phyloP scores from a whole-genome alignment of 2,329 filamentous ascomycete genomes.

The Chaetomiaceae sp. region DNA sequence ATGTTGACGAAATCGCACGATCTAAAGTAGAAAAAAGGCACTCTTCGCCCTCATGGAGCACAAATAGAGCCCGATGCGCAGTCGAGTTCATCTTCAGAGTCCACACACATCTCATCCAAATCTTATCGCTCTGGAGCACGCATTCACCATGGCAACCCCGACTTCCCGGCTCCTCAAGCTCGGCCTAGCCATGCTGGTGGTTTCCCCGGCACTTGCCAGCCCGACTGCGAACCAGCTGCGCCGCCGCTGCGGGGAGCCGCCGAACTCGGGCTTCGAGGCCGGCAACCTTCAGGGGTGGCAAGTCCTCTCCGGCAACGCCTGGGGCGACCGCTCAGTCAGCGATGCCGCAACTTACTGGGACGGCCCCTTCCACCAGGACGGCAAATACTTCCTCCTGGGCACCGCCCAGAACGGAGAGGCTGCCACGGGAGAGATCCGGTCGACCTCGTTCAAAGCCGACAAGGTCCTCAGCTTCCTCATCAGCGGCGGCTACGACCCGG shows the following conservation, averaged over 20 bases:
- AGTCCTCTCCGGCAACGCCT: slow-evolving; percentile 27
- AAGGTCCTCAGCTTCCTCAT: slow-evolving; percentile 31
- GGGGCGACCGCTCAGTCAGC: slow-evolving; percentile 26
- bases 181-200: slow-evolving; percentile 1
- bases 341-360: slow-evolving; percentile 27
- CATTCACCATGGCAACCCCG: slow-evolving; percentile 2
- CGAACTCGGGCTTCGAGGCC: slow-evolving; percentile 28
- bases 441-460: slow-evolving; percentile 29
- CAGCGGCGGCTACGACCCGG: slow-evolving; percentile 31
- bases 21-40: too few species aligned
- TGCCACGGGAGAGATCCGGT: slow-evolving; percentile 28
- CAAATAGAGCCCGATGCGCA: too few species aligned
- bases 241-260: neutral
- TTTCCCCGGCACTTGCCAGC: neutral
- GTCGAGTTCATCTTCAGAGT: too few species aligned
- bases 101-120: too few species aligned
- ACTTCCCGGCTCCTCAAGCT: slow-evolving; percentile 5
- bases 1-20: too few species aligned
- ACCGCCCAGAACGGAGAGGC: slow-evolving; percentile 27
- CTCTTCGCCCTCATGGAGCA: too few species aligned
- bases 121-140: neutral
- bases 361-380: slow-evolving; percentile 28
- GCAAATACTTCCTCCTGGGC: slow-evolving; percentile 28
- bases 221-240: neutral
- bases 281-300: slow-evolving; percentile 28